Evolutionary conservation across 768 basidiomycete species (phyloP), one percentile per base, ranked within the genome.

Genomic region (Hericium coralloides): DNA sequence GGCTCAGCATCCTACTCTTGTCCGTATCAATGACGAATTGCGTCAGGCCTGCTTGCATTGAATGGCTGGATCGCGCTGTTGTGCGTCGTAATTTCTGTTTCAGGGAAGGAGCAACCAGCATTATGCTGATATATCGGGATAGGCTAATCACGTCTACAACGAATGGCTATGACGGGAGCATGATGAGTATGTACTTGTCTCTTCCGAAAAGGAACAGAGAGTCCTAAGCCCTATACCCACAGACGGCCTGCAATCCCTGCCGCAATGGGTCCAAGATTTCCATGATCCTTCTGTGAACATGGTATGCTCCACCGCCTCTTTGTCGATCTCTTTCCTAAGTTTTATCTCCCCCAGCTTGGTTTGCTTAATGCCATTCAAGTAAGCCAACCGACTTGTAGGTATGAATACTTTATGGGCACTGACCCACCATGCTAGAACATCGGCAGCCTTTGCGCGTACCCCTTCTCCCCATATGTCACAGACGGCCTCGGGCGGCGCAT

Each of bases 401-500:
- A 2, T 8, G 31, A 2, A 31, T 0, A 31, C 0, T 12, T 9
- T 26, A 14, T 17, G 14, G 15, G 14, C 2, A 9, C 10, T 31
- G 10, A 31, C 8, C 31, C 10, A 9, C 31, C 31, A 9, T 12
- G 49, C 4, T 62, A 76, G 69, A 76, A 70, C 59, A 73, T 76
- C 43, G 75, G 75, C 18, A 63, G 69, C 22, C 58, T 76, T 38
- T 63, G 65, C 20, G 74, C 72, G 7, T 71, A 72, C 49, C 74
- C 73, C 9, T 70, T 74, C 56, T 61, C 71, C 12, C 72, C 74
- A 6, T 76, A 77, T 56, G 58, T 73, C n/a, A 65, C 73, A 2
- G 76, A 77, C 59, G 68, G 67, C 1, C 58, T 74, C 10, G 77
- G 76, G 4, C 70, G 76, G 18, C 66, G 70, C 15, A 56, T 64